Base-by-base conservation (phyloP, 331 rosid species). In the Spiraea crenata region DNA sequence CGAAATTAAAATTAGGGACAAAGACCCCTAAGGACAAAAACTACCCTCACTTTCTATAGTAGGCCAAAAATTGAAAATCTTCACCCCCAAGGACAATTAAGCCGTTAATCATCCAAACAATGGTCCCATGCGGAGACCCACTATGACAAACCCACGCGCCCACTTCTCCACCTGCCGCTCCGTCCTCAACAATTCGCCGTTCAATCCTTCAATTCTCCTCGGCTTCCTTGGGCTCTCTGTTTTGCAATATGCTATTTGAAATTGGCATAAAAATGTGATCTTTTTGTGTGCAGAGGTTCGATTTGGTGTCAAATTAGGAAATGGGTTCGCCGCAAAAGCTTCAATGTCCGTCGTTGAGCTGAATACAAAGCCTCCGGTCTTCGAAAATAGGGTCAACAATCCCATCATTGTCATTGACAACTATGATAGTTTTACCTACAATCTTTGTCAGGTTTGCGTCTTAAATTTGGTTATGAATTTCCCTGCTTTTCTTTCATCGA, bases 401-500 rank as follows among this genome's bases (percentile, higher is more conserved):
- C 95, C 98, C 41, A 82, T 93, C 54, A 76, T 90, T 73, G 96
- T 90, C 45, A 93, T 93, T 48, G 98, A 93, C 84, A 93, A 93
- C 75, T 93, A 90, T 70, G 98, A 90, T 64, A 90, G 97, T 79
- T 93, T 93, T 75, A 93, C 98, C 74, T 93, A 93, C 85, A 93
- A 93, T 73, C 97, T 93, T 48, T 90, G 97, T 64, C 98, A 93
- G 97, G 98, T 93, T 79, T n/a, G 12, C 17, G 16, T 4, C 48
- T 34, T 8, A 46, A 42, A 9, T 19, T 42, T 63, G 2, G 11
- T 37, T 19, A 19, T 39, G 65, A 15, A 38, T 0, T 45, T 9
- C 6, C 6, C 44, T 50, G 40, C 7, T 50, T 41, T 2, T 39
- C 55, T 25, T 42, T 44, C n/a, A n/a, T n/a, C n/a, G n/a, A n/a